Conservation (phyloP, 352 stramenopile genomes). For the Phytophthora tentaculata region DNA sequence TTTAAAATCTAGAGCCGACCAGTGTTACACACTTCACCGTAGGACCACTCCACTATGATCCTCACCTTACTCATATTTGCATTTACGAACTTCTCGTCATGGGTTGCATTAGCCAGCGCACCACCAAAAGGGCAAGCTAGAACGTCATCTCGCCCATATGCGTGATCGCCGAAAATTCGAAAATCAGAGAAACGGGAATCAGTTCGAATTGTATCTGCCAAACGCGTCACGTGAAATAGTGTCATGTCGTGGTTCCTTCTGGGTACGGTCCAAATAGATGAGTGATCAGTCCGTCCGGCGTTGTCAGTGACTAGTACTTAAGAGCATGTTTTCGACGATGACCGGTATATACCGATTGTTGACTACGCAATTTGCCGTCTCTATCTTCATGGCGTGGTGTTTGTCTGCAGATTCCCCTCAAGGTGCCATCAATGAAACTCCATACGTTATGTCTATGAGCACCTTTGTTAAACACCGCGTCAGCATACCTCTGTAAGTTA, state of each 20-base stretch:
- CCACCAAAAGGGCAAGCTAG: background rate
- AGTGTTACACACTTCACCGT: background rate
- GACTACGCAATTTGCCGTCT: background rate
- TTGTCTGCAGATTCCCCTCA: background rate
- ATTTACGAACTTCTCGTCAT: background rate
- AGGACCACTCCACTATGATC: background rate
- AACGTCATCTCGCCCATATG: background rate
- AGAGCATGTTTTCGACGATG: constrained; percentile 35
- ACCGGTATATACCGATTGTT: constrained; percentile 30
- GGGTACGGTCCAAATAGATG: background rate
- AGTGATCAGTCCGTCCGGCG: constrained; percentile 25
- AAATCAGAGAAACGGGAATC: no score
- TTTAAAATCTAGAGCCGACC: background rate
- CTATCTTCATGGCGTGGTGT: background rate
- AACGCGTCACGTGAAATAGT: no score
- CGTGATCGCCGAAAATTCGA: background rate
- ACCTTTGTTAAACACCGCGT: background rate
- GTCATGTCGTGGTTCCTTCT: background rate
- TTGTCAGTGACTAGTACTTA: constrained; percentile 26
- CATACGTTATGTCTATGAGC: background rate
- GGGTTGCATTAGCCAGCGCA: background rate
- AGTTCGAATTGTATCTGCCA: no score
- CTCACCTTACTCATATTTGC: background rate
- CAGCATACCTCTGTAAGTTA: background rate
- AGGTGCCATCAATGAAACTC: background rate